Percentiles rank a stretch among this genome's conserved stretches.
Evolutionary conservation across 2,329 filamentous ascomycete species (phyloP).

Genomic region (Aspergillus ochraceoroseus): DNA sequence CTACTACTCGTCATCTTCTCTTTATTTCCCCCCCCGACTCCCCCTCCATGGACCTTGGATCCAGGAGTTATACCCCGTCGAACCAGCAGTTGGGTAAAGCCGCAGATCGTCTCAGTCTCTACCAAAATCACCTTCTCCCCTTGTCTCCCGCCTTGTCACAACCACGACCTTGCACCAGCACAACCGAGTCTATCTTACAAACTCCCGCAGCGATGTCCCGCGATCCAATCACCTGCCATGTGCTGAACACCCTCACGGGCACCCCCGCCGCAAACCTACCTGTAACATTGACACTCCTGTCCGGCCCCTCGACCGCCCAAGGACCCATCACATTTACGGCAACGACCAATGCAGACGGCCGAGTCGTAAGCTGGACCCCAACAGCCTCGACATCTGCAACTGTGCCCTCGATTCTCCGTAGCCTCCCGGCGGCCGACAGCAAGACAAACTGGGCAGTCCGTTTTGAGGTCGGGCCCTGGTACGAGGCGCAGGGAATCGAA

Average conservation of each 20-base stretch:
- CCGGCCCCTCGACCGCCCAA: slow-evolving; percentile 26
- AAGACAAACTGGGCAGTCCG: slow-evolving; percentile 46
- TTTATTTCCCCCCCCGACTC: background rate
- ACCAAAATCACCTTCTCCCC: slow-evolving; percentile 31
- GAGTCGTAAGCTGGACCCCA: slow-evolving; percentile 43
- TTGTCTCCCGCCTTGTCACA: slow-evolving; percentile 9
- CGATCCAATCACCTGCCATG: slow-evolving; percentile 49
- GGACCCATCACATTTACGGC: slow-evolving; percentile 33
- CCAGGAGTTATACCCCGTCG: slow-evolving; percentile 15
- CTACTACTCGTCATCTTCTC: slow-evolving; percentile 1
- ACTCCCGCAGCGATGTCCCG: slow-evolving; percentile 33
- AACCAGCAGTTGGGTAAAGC: slow-evolving; percentile 23
- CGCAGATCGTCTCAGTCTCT: slow-evolving; percentile 32
- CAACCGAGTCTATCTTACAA: slow-evolving; percentile 12
- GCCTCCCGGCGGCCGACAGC: slow-evolving; percentile 34
- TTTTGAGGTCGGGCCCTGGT: slow-evolving; percentile 47
- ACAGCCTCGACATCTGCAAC: slow-evolving; percentile 22
- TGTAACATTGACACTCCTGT: slow-evolving; percentile 53
- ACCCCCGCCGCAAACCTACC: slow-evolving; percentile 45
- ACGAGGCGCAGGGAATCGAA: slow-evolving; percentile 44
- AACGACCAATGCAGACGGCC: slow-evolving; percentile 45
- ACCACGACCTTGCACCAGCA: slow-evolving; percentile 13
- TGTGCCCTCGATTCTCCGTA: slow-evolving; percentile 29
- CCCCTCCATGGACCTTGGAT: slow-evolving; percentile 25
- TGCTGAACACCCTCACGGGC: slow-evolving; percentile 48